phyloP scores from a whole-genome alignment of 2,329 filamentous ascomycete genomes.

The Penicillium sp. region DNA sequence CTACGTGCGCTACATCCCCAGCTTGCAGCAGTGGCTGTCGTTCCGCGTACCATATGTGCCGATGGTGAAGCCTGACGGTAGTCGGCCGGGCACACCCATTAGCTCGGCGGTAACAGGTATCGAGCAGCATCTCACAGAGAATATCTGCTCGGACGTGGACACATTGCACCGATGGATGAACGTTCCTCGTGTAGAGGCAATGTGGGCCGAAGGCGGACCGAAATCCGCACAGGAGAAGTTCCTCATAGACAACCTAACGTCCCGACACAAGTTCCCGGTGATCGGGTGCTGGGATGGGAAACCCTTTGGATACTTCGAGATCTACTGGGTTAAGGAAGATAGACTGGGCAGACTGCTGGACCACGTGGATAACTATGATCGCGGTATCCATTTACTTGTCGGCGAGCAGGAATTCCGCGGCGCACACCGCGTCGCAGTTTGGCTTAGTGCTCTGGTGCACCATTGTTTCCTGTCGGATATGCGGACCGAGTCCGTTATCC shows the following conservation, averaged over 20 bases:
- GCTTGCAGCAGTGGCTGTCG: conserved; percentile 78
- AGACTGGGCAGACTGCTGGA: conserved; percentile 68
- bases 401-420: conserved; percentile 92
- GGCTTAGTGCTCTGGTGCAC: conserved; percentile 86
- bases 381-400: conserved; percentile 84
- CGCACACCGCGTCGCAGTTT: conserved; percentile 70
- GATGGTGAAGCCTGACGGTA: conserved; percentile 49
- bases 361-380: conserved; percentile 74
- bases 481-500: conserved; percentile 76
- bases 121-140: conserved; percentile 43
- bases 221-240: conserved; percentile 65
- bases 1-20: conserved; percentile 84
- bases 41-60: conserved; percentile 75
- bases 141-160: conserved; percentile 59
- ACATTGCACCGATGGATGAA: conserved; percentile 88
- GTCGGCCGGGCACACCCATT: conserved; percentile 27
- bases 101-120: conserved; percentile 39
- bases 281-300: conserved; percentile 94
- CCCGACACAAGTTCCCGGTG: conserved; percentile 79
- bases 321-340: conserved; percentile 98
- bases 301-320: conserved; percentile 95
- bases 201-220: conserved; percentile 72
- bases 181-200: conserved; percentile 76
- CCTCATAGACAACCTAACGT: conserved; percentile 64
- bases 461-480: conserved; percentile 76